These are phyloP conservation scores for Amphicarpaea edgeworthii DNA, from an alignment of 306 rosid genomes.

Conservation along the genomic window DNA sequence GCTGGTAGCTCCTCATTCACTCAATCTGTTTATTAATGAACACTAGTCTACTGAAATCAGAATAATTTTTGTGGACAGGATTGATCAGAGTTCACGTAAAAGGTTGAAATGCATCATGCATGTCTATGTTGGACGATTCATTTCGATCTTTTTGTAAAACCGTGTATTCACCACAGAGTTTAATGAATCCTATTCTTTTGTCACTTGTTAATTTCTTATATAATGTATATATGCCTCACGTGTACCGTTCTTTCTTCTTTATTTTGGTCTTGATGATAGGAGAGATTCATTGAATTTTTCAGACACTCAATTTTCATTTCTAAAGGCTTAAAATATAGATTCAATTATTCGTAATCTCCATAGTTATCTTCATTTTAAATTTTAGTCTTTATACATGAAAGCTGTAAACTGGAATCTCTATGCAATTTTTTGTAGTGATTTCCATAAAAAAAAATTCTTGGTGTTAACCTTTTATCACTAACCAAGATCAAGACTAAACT, in stretches of 20 bases:
- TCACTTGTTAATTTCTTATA: conserved; percentile 17
- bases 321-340: background rate
- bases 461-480: background rate
- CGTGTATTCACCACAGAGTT: conserved; percentile 50
- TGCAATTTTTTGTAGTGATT: too few species aligned
- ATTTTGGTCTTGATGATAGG: background rate
- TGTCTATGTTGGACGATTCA: conserved; percentile 25
- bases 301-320: background rate
- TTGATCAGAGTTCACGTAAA: conserved; percentile 4
- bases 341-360: too few species aligned
- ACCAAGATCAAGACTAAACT: background rate
- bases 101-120: conserved; percentile 32
- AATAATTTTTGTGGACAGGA: conserved; percentile 15
- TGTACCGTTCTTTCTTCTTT: background rate
- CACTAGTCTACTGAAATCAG: conserved; percentile 8
- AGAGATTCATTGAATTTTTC: background rate
- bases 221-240: background rate
- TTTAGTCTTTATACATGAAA: too few species aligned
- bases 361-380: too few species aligned
- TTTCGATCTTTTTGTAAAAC: conserved; percentile 12
- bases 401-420: too few species aligned
- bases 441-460: too few species aligned
- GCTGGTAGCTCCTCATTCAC: background rate
- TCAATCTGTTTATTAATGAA: background rate
- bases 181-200: conserved; percentile 36